A percentile compares a stretch with the other conserved stretches of the same genome.
Conservation (phyloP, 352 stramenopile species). For the Lagenidium giganteum region DNA sequence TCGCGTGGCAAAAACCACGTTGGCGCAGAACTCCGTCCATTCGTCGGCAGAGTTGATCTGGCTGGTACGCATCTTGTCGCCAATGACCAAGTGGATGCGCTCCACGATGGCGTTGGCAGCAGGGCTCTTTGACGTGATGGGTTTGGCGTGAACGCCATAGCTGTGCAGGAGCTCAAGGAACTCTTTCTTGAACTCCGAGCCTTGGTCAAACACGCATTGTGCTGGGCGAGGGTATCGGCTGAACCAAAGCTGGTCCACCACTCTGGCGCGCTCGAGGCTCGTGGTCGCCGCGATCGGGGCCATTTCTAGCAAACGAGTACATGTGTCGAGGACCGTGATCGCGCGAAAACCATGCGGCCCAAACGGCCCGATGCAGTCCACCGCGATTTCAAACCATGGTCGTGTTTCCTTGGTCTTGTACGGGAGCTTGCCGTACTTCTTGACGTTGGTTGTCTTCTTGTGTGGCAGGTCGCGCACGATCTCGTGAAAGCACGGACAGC, state of each 20-base stretch:
- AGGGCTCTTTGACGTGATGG: slow-evolving; percentile 2
- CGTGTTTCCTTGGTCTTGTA: neutral
- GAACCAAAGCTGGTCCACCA: slow-evolving; percentile 1
- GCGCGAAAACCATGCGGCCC: neutral
- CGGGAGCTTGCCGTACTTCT: neutral
- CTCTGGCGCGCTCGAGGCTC: neutral
- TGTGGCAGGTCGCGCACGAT: too few relatives aligned
- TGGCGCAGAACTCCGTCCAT: too few relatives aligned
- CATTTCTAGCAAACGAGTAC: neutral
- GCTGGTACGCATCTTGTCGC: slow-evolving; percentile 5
- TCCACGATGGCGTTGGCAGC: slow-evolving; percentile 1
- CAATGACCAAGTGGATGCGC: slow-evolving; percentile 1
- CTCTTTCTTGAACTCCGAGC: slow-evolving; percentile 1
- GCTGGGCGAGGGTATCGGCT: slow-evolving; percentile 1
- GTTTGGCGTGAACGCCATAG: neutral
- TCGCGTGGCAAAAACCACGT: too few relatives aligned
- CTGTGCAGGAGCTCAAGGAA: neutral
- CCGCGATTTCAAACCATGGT: slow-evolving; percentile 1
- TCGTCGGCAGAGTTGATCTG: neutral
- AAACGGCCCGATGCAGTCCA: slow-evolving; percentile 1
- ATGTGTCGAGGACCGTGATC: slow-evolving; percentile 3
- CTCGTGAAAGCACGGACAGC: too few relatives aligned
- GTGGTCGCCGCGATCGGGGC: neutral
- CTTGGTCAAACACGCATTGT: neutral
- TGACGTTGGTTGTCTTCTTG: too few relatives aligned